phyloP scores from a whole-genome alignment of 208 protist genomes.

The Cochliopodium minus region DNA sequence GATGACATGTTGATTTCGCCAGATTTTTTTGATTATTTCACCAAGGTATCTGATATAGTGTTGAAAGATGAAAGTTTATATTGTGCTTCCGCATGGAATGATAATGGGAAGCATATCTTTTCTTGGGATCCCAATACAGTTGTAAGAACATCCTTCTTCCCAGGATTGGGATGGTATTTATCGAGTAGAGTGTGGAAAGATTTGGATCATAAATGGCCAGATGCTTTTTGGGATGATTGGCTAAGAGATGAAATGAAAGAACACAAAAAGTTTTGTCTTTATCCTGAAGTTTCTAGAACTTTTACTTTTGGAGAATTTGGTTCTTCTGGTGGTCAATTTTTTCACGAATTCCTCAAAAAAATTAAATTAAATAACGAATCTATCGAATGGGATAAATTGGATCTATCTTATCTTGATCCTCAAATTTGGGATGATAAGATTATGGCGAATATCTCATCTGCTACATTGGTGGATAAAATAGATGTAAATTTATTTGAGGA shows the following conservation, averaged over 20 bases:
- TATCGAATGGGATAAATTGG: not conserved
- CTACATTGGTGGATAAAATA: not conserved
- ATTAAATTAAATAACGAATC: not conserved
- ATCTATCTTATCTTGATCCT: not conserved
- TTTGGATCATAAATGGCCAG: constrained; percentile 29
- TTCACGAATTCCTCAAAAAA: not conserved
- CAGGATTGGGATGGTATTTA: constrained; percentile 45
- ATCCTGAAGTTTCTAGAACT: constrained; percentile 30
- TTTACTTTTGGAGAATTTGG: constrained; percentile 17
- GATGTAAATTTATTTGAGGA: not conserved
- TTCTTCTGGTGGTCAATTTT: not conserved
- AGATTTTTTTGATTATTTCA: constrained; percentile 40
- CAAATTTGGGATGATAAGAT: not conserved
- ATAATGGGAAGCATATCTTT: constrained; percentile 24
- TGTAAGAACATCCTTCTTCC: constrained; percentile 45
- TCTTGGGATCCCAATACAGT: constrained; percentile 15
- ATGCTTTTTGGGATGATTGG: constrained; percentile 45
- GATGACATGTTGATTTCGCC: constrained; percentile 30
- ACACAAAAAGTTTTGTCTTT: constrained; percentile 27
- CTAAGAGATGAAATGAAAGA: constrained; percentile 18
- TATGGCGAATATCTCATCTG: not conserved
- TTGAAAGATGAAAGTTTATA: constrained; percentile 21
- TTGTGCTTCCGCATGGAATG: constrained; percentile 36
- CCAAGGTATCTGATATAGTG: constrained; percentile 12
- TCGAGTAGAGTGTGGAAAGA: constrained; percentile 33